Evolutionary conservation across 2,329 filamentous ascomycete species (phyloP).

Genomic region (Camillea tinctor): DNA sequence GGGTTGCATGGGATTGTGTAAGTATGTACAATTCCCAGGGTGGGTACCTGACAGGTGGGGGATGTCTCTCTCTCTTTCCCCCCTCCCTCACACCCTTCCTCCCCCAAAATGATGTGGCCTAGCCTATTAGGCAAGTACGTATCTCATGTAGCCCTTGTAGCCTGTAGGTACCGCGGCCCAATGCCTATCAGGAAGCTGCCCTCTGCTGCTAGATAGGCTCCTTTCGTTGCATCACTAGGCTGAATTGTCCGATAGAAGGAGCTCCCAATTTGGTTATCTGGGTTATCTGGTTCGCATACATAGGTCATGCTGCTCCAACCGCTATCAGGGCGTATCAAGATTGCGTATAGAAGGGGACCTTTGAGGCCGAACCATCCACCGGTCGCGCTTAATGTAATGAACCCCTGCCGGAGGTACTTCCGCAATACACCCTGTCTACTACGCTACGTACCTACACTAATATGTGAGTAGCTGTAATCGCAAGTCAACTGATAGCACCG

Average conservation of each 20-base stretch:
- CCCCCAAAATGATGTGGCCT: neutral
- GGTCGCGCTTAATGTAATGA: neutral
- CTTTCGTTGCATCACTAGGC: neutral
- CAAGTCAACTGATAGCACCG: neutral
- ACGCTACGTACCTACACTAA: neutral
- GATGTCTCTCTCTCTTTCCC: neutral
- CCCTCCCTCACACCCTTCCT: too few species aligned
- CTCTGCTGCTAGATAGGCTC: neutral
- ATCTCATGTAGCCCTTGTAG: neutral
- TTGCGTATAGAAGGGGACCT: neutral
- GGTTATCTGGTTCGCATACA: neutral
- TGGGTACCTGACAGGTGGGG: neutral
- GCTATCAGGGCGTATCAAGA: neutral
- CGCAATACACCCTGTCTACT: neutral
- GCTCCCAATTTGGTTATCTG: neutral
- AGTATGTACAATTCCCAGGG: neutral
- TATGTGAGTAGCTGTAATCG: too few species aligned
- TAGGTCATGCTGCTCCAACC: neutral
- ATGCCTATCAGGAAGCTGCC: neutral
- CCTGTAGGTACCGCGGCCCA: neutral
- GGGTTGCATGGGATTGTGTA: neutral
- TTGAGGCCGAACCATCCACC: neutral
- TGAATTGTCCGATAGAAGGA: neutral
- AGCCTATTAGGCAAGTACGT: neutral
- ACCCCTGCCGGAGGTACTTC: neutral